Evolutionary conservation across 495 filamentous ascomycete species (phyloP).

Genomic region (Neurospora sp.): DNA sequence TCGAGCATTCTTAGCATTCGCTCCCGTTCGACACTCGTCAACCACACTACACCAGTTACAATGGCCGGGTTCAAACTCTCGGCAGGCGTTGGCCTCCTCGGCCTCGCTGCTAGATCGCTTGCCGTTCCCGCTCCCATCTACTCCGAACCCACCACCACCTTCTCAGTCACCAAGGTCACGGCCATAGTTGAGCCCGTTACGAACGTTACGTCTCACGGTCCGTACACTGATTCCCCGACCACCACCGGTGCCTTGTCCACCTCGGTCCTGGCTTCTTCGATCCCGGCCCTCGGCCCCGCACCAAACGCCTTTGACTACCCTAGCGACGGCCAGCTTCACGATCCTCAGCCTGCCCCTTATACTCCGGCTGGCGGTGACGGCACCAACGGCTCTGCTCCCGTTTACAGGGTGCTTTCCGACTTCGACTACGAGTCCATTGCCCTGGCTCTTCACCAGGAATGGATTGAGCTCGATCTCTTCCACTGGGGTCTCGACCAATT

Average conservation of each 20-base stretch:
- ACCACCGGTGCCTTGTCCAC: conserved; percentile 50
- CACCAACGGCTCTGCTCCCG: conserved; percentile 66
- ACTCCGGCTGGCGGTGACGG: conserved; percentile 66
- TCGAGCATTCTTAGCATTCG: neutral
- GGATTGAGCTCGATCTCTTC: conserved; percentile 83
- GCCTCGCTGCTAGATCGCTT: conserved; percentile 3
- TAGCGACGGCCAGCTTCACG: conserved; percentile 55
- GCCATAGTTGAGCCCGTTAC: conserved; percentile 18
- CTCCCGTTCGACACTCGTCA: neutral
- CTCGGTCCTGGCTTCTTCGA: conserved; percentile 35
- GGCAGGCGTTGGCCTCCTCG: conserved; percentile 12
- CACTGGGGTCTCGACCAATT: conserved; percentile 67
- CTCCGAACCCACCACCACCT: conserved; percentile 26
- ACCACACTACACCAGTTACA: neutral
- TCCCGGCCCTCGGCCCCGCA: conserved; percentile 36
- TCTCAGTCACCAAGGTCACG: conserved; percentile 16
- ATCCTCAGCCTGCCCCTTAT: conserved; percentile 60
- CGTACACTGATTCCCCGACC: conserved; percentile 48
- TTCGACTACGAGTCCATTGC: conserved; percentile 67
- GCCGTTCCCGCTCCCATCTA: conserved; percentile 29
- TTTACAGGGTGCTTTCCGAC: conserved; percentile 61
- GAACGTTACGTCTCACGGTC: conserved; percentile 41
- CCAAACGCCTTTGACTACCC: conserved; percentile 53
- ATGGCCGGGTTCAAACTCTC: conserved; percentile 10
- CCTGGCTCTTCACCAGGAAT: conserved; percentile 72